A percentile compares a stretch with the other conserved stretches of the same genome.
Evolutionary conservation across 768 basidiomycete genomes (phyloP).

Genomic region (Rhodotorula paludigena): DNA sequence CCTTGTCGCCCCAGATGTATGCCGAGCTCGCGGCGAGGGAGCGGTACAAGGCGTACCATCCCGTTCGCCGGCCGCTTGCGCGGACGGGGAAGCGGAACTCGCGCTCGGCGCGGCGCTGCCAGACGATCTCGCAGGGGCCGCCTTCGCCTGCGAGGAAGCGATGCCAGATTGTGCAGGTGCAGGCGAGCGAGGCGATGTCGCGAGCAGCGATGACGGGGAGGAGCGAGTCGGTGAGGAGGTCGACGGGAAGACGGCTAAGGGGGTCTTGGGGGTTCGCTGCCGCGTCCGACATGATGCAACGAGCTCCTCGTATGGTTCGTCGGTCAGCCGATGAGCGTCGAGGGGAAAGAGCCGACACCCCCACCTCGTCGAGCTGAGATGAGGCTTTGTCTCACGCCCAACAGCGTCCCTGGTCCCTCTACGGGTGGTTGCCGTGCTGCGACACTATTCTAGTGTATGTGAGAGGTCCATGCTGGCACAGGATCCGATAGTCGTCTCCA

Average conservation of each 20-base stretch:
- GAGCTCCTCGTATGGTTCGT: too few species aligned
- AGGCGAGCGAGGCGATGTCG: constrained; percentile 59
- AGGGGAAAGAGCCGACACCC: too few species aligned
- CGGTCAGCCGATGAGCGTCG: too few species aligned
- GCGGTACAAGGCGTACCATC: constrained; percentile 75
- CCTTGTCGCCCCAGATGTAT: constrained; percentile 46
- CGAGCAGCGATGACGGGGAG: constrained; percentile 51
- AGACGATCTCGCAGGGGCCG: constrained; percentile 57
- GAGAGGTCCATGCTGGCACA: too few species aligned
- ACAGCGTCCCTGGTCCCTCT: too few species aligned
- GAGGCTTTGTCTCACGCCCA: too few species aligned
- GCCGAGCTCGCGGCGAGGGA: constrained; percentile 52
- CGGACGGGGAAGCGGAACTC: constrained; percentile 76
- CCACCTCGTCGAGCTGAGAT: too few species aligned
- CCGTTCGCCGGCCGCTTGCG: constrained; percentile 66
- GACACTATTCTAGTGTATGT: too few species aligned
- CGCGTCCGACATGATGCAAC: too few species aligned
- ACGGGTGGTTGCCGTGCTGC: too few species aligned
- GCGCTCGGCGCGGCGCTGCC: constrained; percentile 62
- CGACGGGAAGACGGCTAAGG: constrained; percentile 61
- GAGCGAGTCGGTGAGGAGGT: constrained; percentile 71
- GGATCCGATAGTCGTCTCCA: too few species aligned
- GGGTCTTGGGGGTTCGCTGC: too few species aligned
- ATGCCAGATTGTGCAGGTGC: constrained; percentile 61
- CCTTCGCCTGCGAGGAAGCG: constrained; percentile 55